Evolutionary conservation across 2,329 filamentous ascomycete genomes (phyloP).

Genomic region (Neopestalotiopsis clavispora): DNA sequence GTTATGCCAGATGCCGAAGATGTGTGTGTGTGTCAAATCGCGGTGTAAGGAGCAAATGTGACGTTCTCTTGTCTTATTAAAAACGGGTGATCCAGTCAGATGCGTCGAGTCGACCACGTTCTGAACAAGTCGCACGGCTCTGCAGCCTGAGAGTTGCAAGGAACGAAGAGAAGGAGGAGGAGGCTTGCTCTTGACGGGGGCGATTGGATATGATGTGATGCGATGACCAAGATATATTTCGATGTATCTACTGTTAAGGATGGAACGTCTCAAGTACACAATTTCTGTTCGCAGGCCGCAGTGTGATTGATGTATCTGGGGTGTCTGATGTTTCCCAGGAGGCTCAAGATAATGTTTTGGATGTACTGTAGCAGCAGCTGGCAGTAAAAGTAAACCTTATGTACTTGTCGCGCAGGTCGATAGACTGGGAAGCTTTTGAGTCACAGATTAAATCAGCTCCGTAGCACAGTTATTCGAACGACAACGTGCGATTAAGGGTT

Average conservation of each 20-base stretch:
- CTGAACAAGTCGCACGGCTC: not conserved
- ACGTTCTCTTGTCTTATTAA: conserved; percentile 8
- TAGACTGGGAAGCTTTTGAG: not conserved
- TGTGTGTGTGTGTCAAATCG: conserved; percentile 3
- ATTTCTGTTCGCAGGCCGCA: not conserved
- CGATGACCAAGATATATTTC: not conserved
- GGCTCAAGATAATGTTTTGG: not conserved
- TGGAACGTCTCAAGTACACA: not conserved
- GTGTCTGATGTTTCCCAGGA: not conserved
- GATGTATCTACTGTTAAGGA: not conserved
- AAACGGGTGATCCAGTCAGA: conserved; percentile 16
- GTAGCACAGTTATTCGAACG: conserved; percentile 2
- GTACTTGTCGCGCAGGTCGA: not conserved
- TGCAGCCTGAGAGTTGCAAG: conserved; percentile 1
- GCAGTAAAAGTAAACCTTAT: not conserved
- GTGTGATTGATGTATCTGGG: not conserved
- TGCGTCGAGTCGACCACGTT: conserved; percentile 15
- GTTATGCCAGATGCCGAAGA: conserved; percentile 15
- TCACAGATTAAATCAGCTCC: not conserved
- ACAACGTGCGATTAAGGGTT: not conserved
- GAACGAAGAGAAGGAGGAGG: not conserved
- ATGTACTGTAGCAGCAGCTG: not conserved
- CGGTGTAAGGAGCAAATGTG: conserved; percentile 12
- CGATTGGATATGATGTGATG: not conserved
- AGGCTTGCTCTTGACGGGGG: not conserved